Percentiles rank a stretch among this genome's conserved stretches.
These are phyloP conservation scores for Citrus unshiu DNA, from an alignment of 345 rosid species.

Conservation along the genomic window DNA sequence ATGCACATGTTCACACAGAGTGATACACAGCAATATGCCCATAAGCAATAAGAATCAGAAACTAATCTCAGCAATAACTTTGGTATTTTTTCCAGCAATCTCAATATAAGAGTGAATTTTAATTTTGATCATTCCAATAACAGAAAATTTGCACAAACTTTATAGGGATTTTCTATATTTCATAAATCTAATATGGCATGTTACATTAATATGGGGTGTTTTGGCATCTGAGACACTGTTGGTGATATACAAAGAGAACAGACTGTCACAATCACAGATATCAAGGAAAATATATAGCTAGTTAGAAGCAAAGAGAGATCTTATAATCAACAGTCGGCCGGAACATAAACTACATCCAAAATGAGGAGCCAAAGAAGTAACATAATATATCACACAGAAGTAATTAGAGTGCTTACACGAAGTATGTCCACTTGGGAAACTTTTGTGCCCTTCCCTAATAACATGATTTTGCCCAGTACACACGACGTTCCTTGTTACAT, in stretches of 20 bases:
- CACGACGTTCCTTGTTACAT: conserved; percentile 53
- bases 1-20: background rate
- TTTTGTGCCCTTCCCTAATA: conserved; percentile 89
- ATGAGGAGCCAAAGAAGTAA: background rate
- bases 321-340: background rate
- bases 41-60: background rate
- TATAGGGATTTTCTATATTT: background rate
- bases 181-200: background rate
- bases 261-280: background rate
- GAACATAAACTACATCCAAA: background rate
- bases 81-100: background rate
- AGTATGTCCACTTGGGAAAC: conserved; percentile 96
- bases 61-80: background rate
- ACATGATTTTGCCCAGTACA: conserved; percentile 71
- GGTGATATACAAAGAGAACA: background rate
- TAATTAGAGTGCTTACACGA: conserved; percentile 56
- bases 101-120: background rate
- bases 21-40: background rate
- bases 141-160: background rate
- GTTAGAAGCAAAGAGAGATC: background rate
- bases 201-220: background rate
- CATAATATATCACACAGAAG: background rate
- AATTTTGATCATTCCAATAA: background rate
- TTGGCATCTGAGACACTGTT: background rate
- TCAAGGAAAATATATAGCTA: background rate